Conservation (phyloP, 805 yeast genomes). For the Spathaspora sp. region DNA sequence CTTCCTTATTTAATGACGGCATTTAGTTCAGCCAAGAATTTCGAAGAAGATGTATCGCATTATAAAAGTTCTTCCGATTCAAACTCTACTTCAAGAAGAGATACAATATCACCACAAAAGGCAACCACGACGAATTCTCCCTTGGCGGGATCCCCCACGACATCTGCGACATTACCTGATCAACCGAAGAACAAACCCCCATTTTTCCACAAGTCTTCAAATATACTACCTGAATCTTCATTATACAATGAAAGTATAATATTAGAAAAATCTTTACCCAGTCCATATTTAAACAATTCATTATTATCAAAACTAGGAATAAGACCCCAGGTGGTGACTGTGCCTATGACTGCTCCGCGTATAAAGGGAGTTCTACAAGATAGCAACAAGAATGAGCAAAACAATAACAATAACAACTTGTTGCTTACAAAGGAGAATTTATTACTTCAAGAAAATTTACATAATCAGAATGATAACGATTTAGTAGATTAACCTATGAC, state of each 20-base stretch:
- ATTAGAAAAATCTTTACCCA: slow-evolving; percentile 21
- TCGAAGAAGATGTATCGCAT: slow-evolving; percentile 47
- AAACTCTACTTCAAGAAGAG: slow-evolving; percentile 8
- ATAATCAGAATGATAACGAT: neutral
- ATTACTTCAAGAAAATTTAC: slow-evolving; percentile 14
- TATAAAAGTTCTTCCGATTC: slow-evolving; percentile 8
- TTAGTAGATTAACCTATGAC: neutral
- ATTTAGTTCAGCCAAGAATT: slow-evolving; percentile 56
- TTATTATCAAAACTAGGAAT: slow-evolving; percentile 37
- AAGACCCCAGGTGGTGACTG: slow-evolving; percentile 36
- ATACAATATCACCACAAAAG: slow-evolving; percentile 4
- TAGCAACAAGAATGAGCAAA: slow-evolving; percentile 11
- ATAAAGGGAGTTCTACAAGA: slow-evolving; percentile 2
- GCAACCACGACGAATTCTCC: neutral
- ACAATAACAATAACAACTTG: slow-evolving; percentile 13
- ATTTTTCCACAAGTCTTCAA: slow-evolving; percentile 20
- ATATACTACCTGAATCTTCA: slow-evolving; percentile 32
- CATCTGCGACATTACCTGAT: neutral
- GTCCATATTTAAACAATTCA: slow-evolving; percentile 31
- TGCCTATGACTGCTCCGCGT: slow-evolving; percentile 9
- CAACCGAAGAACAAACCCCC: slow-evolving; percentile 6
- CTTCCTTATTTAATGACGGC: slow-evolving; percentile 66
- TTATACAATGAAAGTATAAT: slow-evolving; percentile 34
- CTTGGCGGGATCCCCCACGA: neutral
- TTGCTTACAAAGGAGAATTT: slow-evolving; percentile 30